Conservation (phyloP, 176 grass and related monocot species). For the Oryza meridionalis region DNA sequence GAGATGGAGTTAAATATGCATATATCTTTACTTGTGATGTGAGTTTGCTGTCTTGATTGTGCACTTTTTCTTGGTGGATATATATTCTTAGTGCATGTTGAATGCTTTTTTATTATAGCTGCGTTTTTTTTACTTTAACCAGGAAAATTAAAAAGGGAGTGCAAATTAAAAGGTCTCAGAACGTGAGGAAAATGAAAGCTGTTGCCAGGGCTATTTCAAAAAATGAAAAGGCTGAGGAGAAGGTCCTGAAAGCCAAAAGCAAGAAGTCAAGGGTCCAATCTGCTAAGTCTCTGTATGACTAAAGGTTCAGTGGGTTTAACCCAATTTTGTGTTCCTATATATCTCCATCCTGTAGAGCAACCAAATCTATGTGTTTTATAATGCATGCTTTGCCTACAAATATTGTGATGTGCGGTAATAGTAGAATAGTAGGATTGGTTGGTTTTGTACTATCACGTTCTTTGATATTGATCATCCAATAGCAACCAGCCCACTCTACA, state of each 20-base stretch:
- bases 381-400: neutral
- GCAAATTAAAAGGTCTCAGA: conserved; percentile 65
- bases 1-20: neutral
- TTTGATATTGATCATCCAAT: neutral
- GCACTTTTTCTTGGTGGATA: neutral
- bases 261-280: conserved; percentile 78
- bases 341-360: conserved; percentile 25
- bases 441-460: neutral
- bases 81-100: neutral
- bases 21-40: conserved; percentile 9
- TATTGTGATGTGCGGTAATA: neutral
- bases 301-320: conserved; percentile 21
- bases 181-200: conserved; percentile 71
- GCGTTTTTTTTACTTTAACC: conserved; percentile 14
- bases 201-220: conserved; percentile 61
- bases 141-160: conserved; percentile 87
- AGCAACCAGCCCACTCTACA: neutral
- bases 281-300: conserved; percentile 86
- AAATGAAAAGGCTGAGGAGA: conserved; percentile 71
- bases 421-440: neutral
- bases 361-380: neutral
- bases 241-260: conserved; percentile 65
- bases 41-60: neutral
- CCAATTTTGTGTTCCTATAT: conserved; percentile 24
- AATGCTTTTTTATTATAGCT: neutral